Percentiles rank a stretch among this genome's conserved stretches.
These are phyloP conservation scores for Penicillium desertorum DNA, from an alignment of 495 filamentous ascomycete genomes.

Conservation along the genomic window DNA sequence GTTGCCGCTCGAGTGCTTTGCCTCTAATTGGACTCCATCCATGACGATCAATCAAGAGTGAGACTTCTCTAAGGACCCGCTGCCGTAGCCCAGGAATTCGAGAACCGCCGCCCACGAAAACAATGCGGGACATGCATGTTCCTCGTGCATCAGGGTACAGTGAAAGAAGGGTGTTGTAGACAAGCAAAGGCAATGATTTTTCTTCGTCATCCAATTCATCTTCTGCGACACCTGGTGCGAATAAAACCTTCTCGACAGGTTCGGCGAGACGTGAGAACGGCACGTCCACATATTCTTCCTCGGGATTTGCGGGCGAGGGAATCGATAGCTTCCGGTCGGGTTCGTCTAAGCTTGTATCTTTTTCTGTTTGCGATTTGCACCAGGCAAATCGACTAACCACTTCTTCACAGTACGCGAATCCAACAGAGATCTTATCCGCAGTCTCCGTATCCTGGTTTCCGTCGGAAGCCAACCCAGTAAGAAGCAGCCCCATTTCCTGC, in stretches of 20 bases:
- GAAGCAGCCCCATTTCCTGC: constrained; percentile 64
- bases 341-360: not conserved
- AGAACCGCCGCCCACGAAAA: constrained; percentile 81
- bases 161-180: constrained; percentile 71
- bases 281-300: constrained; percentile 46
- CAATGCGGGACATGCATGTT: constrained; percentile 84
- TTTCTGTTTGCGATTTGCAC: constrained; percentile 54
- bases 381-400: constrained; percentile 70
- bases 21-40: constrained; percentile 79
- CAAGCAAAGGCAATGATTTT: constrained; percentile 66
- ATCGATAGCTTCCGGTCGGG: constrained; percentile 34
- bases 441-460: constrained; percentile 13
- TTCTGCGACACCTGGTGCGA: constrained; percentile 53
- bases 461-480: constrained; percentile 44
- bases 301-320: constrained; percentile 45
- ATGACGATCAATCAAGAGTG: constrained; percentile 55
- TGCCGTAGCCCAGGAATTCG: constrained; percentile 76
- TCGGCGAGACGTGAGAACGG: constrained; percentile 67
- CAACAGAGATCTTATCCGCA: constrained; percentile 41
- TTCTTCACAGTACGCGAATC: constrained; percentile 78
- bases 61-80: constrained; percentile 77
- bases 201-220: constrained; percentile 82
- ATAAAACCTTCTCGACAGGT: constrained; percentile 74
- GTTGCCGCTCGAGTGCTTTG: constrained; percentile 56
- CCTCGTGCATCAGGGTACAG: constrained; percentile 80